These are phyloP conservation scores for Ogataea pignaliae DNA, from an alignment of 805 yeast genomes.

Conservation along the genomic window DNA sequence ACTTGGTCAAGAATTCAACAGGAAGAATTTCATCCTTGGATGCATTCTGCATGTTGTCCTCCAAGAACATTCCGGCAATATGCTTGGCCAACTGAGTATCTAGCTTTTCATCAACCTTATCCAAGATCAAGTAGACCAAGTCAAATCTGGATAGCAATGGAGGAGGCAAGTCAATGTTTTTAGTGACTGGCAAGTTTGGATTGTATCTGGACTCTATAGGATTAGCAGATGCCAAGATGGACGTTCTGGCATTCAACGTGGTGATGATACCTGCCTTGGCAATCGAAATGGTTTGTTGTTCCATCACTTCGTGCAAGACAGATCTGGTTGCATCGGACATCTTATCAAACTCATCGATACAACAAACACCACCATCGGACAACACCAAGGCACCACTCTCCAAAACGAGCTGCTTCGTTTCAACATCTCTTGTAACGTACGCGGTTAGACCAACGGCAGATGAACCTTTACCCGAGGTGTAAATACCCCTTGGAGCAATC, in stretches of 20 bases:
- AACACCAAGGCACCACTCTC: slow-evolving; percentile 96
- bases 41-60: slow-evolving; percentile 76
- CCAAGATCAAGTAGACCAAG: slow-evolving; percentile 85
- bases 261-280: slow-evolving; percentile 99
- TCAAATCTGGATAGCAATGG: slow-evolving; percentile 94
- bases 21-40: slow-evolving; percentile 68
- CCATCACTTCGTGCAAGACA: slow-evolving; percentile 98
- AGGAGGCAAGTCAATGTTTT: slow-evolving; percentile 95
- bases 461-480: slow-evolving; percentile 97
- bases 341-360: slow-evolving; percentile 98
- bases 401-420: slow-evolving; percentile 86
- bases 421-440: slow-evolving; percentile 89
- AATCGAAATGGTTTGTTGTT: slow-evolving; percentile 95
- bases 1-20: slow-evolving; percentile 79
- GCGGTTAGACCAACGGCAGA: slow-evolving; percentile 99
- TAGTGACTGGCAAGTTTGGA: slow-evolving; percentile 91
- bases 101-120: slow-evolving; percentile 80
- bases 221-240: slow-evolving; percentile 93
- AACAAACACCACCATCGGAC: slow-evolving; percentile 97
- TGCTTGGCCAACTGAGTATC: slow-evolving; percentile 89
- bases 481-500: slow-evolving; percentile 96
- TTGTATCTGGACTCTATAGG: slow-evolving; percentile 95
- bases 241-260: slow-evolving; percentile 92
- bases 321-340: slow-evolving; percentile 94
- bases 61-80: slow-evolving; percentile 86